Base-by-base conservation (phyloP, 331 rosid genomes). In the Arachis monticola region DNA sequence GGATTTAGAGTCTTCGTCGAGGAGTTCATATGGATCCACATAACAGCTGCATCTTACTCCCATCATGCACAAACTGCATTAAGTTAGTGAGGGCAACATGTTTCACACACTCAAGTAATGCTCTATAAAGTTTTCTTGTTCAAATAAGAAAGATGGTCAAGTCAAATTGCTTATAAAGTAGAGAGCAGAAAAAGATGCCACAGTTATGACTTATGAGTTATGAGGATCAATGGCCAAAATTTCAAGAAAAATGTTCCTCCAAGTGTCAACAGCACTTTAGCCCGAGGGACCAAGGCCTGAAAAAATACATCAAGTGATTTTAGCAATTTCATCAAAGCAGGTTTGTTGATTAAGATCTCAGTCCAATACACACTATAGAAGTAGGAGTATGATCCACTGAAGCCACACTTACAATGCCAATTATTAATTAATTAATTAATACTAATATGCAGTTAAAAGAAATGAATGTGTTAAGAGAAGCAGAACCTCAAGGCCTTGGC, bases 401-500 rank as follows among this genome's bases (percentile, higher is more conserved):
- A 44, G 48, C 9, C 48, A 44, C 9, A 44, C 48, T 44, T 44
- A 7, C 9, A 35, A 35, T 44, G 48, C 48, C 48, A 44, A 44
- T 44, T 6, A 44, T 5, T 5, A 44, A 44, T 4, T 35, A 35
- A 35, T 4, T 35, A 38, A 38, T 38, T 38, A 38, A 5, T 38
- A 38, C 41, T 3, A 38, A 38, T 3, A 3, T 38, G 41, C 41
- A 38, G 5, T 38, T 38, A 38, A 38, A 38, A 38, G 41, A 38
- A 38, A 38, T 38, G 41, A 38, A 4, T 38, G 5, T 38, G 5
- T 38, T 38, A 3, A 38, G 41, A 38, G 59, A 72, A 77, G 75
- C 42, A 35, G 77, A 86, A 95, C 97, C 99, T 95, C 97, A 22
- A 95, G 96, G 81, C 97, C 97, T 90, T 94, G 97, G 41, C 97